Evolutionary conservation across 441 rosid species (phyloP).

Genomic region (Adansonia rubrostipa): DNA sequence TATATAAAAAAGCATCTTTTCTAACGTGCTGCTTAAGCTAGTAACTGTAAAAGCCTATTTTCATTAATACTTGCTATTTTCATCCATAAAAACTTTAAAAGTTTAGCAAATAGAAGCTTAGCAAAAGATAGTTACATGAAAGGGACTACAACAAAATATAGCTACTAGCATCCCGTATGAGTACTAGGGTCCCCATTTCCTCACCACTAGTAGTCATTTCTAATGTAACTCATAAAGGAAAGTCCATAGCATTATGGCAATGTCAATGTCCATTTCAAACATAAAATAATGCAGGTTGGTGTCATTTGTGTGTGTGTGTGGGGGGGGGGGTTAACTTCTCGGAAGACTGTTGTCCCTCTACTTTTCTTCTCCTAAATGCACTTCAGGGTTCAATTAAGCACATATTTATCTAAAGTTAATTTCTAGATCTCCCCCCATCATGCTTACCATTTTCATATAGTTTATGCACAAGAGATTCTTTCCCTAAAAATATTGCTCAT

Average conservation of each 20-base stretch:
- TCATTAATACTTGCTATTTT: conserved; percentile 25
- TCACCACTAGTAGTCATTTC: conserved; percentile 12
- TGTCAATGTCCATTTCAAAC: background rate
- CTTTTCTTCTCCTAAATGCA: conserved; percentile 7
- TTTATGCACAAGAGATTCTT: conserved; percentile 5
- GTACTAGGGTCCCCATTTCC: background rate
- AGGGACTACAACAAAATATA: background rate
- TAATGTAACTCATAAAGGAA: conserved; percentile 2
- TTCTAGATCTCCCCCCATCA: background rate
- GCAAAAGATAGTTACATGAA: background rate
- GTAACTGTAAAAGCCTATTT: conserved; percentile 22
- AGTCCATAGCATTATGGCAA: background rate
- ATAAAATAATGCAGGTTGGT: background rate
- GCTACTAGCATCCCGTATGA: no score
- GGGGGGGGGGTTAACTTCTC: background rate
- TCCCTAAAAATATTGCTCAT: background rate
- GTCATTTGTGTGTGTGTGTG: background rate
- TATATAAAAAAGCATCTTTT: conserved; percentile 25
- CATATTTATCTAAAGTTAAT: background rate
- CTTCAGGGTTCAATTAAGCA: conserved; percentile 4
- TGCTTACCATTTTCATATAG: conserved; percentile 5
- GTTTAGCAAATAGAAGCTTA: conserved; percentile 16
- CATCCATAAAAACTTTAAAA: conserved; percentile 8
- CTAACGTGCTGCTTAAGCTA: conserved; percentile 12
- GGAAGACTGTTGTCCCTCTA: conserved; percentile 3